A percentile compares a stretch with the other conserved stretches of the same genome.
These are phyloP conservation scores for Nicotiana sylvestris DNA, from an alignment of 257 asterid genomes.

Conservation along the genomic window DNA sequence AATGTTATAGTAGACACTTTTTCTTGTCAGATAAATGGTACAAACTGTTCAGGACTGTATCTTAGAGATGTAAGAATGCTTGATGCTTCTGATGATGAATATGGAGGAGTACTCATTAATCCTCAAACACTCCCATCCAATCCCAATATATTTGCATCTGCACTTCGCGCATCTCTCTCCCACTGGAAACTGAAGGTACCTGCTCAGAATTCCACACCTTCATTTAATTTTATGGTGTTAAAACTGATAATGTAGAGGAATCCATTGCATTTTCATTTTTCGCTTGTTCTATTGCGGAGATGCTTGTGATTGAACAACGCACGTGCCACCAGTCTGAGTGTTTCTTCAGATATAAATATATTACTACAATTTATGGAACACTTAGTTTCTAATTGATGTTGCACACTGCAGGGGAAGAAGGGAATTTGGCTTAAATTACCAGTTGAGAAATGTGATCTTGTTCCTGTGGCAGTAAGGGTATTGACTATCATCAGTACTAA, in stretches of 20 bases:
- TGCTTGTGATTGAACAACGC: neutral
- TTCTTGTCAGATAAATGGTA: constrained; percentile 38
- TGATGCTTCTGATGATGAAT: constrained; percentile 76
- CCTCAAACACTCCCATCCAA: constrained; percentile 59
- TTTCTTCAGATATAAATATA: neutral
- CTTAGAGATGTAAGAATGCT: constrained; percentile 35
- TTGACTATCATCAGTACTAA: neutral
- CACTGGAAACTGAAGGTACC: constrained; percentile 74
- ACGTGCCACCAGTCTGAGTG: neutral
- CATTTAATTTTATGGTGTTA: neutral
- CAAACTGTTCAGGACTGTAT: constrained; percentile 30
- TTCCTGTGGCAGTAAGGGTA: constrained; percentile 75
- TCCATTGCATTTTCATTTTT: neutral
- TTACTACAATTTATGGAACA: neutral
- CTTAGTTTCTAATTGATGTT: neutral
- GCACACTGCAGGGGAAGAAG: constrained; percentile 52
- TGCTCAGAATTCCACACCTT: neutral
- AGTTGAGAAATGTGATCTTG: constrained; percentile 63
- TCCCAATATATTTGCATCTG: constrained; percentile 45
- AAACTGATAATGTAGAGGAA: neutral
- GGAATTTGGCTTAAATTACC: constrained; percentile 92
- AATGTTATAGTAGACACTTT: constrained; percentile 35
- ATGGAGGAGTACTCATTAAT: constrained; percentile 64
- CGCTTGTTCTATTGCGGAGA: neutral
- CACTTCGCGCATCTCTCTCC: constrained; percentile 54